Percentiles rank a stretch among this genome's conserved stretches.
Conservation (phyloP, 129 eudicot species). For the Apium graveolens region DNA sequence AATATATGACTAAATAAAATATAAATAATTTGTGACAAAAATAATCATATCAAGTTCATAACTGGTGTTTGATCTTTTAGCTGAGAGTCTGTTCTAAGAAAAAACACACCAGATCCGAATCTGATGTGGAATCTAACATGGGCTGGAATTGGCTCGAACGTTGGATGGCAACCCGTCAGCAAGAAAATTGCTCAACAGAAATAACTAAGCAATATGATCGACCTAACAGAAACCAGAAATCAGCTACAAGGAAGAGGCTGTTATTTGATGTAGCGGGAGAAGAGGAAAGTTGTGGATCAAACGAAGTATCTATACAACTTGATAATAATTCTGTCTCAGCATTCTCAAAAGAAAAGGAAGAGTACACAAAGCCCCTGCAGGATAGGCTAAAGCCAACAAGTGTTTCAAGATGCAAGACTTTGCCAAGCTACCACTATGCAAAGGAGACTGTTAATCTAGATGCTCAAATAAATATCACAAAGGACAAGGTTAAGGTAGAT, state of each 20-base stretch:
- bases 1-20: background rate
- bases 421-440: constrained; percentile 22
- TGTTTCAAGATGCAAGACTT: constrained; percentile 43
- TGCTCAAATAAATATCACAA: constrained; percentile 4
- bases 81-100: constrained; percentile 73
- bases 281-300: constrained; percentile 77
- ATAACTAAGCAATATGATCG: too few relatives aligned
- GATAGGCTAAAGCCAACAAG: constrained; percentile 32
- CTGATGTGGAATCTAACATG: constrained; percentile 45
- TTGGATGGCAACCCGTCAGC: constrained; percentile 91
- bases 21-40: background rate
- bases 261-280: constrained; percentile 40
- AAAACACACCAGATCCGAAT: constrained; percentile 46
- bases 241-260: constrained; percentile 25
- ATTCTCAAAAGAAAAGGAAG: constrained; percentile 21
- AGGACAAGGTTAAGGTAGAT: constrained; percentile 42
- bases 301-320: constrained; percentile 46
- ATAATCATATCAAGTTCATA: background rate
- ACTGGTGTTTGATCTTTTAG: constrained; percentile 24
- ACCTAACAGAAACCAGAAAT: constrained; percentile 23
- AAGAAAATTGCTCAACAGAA: constrained; percentile 43
- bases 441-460: constrained; percentile 41
- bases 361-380: constrained; percentile 20
- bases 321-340: constrained; percentile 23
- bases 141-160: constrained; percentile 93